phyloP scores from a whole-genome alignment of 2,329 filamentous ascomycete species.

The Dendrostoma leiphaemia region DNA sequence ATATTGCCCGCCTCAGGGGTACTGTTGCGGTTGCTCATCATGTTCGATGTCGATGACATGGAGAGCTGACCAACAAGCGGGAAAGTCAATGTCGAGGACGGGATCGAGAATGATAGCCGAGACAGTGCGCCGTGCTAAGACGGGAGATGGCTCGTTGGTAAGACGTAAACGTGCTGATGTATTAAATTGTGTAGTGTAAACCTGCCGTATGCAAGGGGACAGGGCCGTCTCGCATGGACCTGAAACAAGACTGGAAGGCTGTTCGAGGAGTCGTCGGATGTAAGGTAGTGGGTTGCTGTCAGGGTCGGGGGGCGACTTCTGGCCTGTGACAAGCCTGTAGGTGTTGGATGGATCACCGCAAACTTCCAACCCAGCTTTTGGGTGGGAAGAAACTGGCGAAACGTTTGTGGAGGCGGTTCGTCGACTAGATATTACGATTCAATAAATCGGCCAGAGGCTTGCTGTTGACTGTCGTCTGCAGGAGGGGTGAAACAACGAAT shows the following conservation, averaged over 20 bases:
- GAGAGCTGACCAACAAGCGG: constrained; percentile 37
- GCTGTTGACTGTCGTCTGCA: constrained; percentile 15
- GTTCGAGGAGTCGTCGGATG: constrained; percentile 25
- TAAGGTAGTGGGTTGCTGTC: constrained; percentile 20
- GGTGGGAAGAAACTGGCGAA: too few relatives aligned
- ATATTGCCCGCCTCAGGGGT: constrained; percentile 87
- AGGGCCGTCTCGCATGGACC: constrained; percentile 27
- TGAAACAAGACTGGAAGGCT: constrained; percentile 35
- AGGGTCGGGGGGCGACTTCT: constrained; percentile 27
- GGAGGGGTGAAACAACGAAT: constrained; percentile 24
- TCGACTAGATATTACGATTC: constrained; percentile 20
- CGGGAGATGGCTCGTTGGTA: constrained; percentile 13
- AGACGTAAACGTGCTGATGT: constrained; percentile 21
- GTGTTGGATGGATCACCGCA: constrained; percentile 18
- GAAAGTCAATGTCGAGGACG: constrained; percentile 8
- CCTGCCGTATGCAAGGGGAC: constrained; percentile 18
- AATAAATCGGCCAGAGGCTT: constrained; percentile 1
- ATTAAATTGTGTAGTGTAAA: constrained; percentile 20
- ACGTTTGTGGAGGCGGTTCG: too few relatives aligned
- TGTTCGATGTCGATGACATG: constrained; percentile 57
- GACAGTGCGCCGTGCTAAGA: constrained; percentile 15
- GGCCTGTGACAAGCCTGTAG: constrained; percentile 31
- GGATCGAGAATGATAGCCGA: constrained; percentile 17
- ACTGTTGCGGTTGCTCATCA: constrained; percentile 88
- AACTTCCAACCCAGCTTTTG: constrained; percentile 1